Conservation (phyloP, 2,329 filamentous ascomycete species). For the Cadophora sp. region DNA sequence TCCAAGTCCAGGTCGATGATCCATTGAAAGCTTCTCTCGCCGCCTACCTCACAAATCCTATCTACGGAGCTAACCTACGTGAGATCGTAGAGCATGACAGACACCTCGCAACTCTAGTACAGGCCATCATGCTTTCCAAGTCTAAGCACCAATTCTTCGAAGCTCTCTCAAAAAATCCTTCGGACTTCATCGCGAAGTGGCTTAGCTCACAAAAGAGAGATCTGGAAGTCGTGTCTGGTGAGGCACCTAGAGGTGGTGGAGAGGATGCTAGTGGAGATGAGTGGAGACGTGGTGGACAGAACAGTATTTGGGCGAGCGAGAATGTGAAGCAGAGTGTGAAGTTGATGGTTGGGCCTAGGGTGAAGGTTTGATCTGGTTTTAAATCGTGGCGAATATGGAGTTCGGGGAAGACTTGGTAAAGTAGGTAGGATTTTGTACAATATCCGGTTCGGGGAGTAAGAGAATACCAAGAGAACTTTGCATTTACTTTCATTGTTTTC, state of each 20-base stretch:
- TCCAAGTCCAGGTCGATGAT: conserved; percentile 84
- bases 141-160: conserved; percentile 90
- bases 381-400: conserved; percentile 23
- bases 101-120: conserved; percentile 81
- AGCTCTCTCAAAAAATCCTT: conserved; percentile 79
- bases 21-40: conserved; percentile 74
- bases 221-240: conserved; percentile 42
- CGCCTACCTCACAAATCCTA: conserved; percentile 70
- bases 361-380: conserved; percentile 32
- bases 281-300: conserved; percentile 69
- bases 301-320: conserved; percentile 68
- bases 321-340: conserved; percentile 70
- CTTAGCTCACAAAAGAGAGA: conserved; percentile 81
- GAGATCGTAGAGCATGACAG: conserved; percentile 82
- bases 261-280: conserved; percentile 66
- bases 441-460: background rate
- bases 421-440: conserved; percentile 27
- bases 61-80: conserved; percentile 74
- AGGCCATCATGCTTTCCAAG: conserved; percentile 83
- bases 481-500: background rate
- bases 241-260: conserved; percentile 59
- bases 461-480: conserved; percentile 10
- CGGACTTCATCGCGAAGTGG: conserved; percentile 86
- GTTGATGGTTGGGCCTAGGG: conserved; percentile 54
- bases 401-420: conserved; percentile 18